These are phyloP conservation scores for Cystobasidium tubakii DNA, from an alignment of 768 basidiomycete genomes.

Conservation along the genomic window DNA sequence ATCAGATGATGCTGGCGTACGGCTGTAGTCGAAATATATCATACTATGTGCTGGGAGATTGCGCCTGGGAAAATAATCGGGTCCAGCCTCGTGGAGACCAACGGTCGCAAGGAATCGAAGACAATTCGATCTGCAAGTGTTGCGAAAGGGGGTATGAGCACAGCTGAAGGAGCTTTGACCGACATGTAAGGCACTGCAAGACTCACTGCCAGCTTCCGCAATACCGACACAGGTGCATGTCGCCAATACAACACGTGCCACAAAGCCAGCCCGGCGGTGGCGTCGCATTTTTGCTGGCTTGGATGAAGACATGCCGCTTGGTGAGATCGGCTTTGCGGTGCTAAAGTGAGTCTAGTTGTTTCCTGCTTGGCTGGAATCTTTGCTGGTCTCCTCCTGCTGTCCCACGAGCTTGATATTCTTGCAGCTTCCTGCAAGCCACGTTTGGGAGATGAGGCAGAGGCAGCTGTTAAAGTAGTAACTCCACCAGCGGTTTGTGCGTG, in stretches of 20 bases:
- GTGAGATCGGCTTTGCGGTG: too few species aligned
- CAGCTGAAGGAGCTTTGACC: too few species aligned
- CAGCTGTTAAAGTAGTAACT: too few species aligned
- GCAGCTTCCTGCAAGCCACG: too few species aligned
- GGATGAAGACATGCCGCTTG: not conserved
- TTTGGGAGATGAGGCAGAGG: too few species aligned
- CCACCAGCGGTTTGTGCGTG: too few species aligned
- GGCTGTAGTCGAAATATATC: not conserved
- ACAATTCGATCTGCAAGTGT: conserved; percentile 21
- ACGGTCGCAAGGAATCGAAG: conserved; percentile 9
- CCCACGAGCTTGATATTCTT: too few species aligned
- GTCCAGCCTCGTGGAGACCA: conserved; percentile 20
- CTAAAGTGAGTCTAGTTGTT: too few species aligned
- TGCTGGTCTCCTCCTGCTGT: too few species aligned
- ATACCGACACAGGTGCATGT: not conserved
- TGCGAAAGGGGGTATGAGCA: too few species aligned
- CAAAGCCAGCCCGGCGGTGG: not conserved
- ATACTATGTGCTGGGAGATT: conserved; percentile 28
- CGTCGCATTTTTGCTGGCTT: not conserved
- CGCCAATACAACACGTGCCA: not conserved
- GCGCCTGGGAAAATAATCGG: conserved; percentile 27
- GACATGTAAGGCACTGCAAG: too few species aligned
- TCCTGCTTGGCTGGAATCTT: too few species aligned
- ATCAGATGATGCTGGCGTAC: not conserved
- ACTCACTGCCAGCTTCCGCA: not conserved